A percentile compares a stretch with the other conserved stretches of the same genome.
Conservation (phyloP, 2,329 filamentous ascomycete genomes). For the Fusarium continuum region DNA sequence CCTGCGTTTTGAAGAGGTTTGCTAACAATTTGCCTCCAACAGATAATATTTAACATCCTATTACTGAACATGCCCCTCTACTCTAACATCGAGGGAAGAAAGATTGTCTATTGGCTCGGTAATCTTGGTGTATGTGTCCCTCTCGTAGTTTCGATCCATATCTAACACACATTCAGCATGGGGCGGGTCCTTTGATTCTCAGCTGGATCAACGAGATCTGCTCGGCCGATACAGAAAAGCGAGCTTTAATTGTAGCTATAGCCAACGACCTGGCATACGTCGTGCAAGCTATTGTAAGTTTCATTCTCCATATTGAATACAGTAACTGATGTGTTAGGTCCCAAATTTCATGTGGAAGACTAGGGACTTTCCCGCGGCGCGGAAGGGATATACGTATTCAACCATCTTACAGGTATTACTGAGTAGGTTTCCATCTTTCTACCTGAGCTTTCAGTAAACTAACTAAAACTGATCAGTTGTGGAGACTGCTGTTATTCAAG, state of each 20-base stretch:
- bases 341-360: constrained; percentile 36
- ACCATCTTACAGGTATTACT: constrained; percentile 17
- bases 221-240: constrained; percentile 33
- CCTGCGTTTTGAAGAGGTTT: not conserved
- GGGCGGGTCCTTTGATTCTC: constrained; percentile 30
- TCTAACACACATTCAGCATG: not conserved
- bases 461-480: not conserved
- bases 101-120: not conserved
- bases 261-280: constrained; percentile 28
- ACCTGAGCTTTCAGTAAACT: not conserved
- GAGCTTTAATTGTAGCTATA: constrained; percentile 23
- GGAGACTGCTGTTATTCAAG: not conserved
- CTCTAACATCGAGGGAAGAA: not conserved
- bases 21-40: not conserved
- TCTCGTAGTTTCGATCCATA: not conserved
- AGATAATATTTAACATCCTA: not conserved
- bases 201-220: constrained; percentile 41
- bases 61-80: not conserved
- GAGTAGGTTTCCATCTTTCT: not conserved
- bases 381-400: constrained; percentile 22
- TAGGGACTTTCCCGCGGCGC: constrained; percentile 24
- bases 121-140: not conserved
- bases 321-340: not conserved
- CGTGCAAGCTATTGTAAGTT: constrained; percentile 19
- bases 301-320: not conserved